Base-by-base conservation (phyloP, 495 filamentous ascomycete species). In the Annulohypoxylon bovei region DNA sequence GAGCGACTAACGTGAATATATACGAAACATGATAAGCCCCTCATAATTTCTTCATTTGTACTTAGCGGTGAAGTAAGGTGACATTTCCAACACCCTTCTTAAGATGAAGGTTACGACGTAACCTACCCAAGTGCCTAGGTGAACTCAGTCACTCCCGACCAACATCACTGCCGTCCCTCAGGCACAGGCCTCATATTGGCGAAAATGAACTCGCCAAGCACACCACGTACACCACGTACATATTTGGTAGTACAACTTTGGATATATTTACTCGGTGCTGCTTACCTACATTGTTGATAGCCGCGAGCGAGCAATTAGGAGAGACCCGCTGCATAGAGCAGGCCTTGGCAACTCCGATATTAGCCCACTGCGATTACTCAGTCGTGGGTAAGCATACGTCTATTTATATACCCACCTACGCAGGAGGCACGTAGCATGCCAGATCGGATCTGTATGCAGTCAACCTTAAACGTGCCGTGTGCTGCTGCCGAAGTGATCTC, bases 401-500 rank as follows among this genome's bases (percentile, higher is more conserved):
- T 32, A 54, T 54, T 23, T 54, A 35, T 50, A 27, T 50, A 49
- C 12, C 18, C 20, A 42, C 39, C 39, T 42, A 18, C 20, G n/a
- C 16, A 20, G 39, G 39, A 42, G 20, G 33, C 16, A 18, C 46
- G 25, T 27, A 32, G 11, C 20, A 35, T 18, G 16, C 30, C 16
- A 54, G 50, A 54, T 54, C 50, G 14, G n/a, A 54, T 54, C 50
- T 54, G 30, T 23, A 54, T 54, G 50, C 50, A 54, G 28, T 35
- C 18, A 54, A 35, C 27, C 28, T 54, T 54, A 54, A 35, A 54
- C 50, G 6, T 35, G 30, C 50, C 8, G 30, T 35, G 4, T 11
- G 14, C 4, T 37, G 4, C 16, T n/a, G 27, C 14, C 25, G 25
- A 37, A 1, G 33, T 4, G 33, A 37, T 2, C 33, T 2, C 6